These are phyloP conservation scores for Cercospora sp. DNA, from an alignment of 2,329 filamentous ascomycete species.

Conservation along the genomic window DNA sequence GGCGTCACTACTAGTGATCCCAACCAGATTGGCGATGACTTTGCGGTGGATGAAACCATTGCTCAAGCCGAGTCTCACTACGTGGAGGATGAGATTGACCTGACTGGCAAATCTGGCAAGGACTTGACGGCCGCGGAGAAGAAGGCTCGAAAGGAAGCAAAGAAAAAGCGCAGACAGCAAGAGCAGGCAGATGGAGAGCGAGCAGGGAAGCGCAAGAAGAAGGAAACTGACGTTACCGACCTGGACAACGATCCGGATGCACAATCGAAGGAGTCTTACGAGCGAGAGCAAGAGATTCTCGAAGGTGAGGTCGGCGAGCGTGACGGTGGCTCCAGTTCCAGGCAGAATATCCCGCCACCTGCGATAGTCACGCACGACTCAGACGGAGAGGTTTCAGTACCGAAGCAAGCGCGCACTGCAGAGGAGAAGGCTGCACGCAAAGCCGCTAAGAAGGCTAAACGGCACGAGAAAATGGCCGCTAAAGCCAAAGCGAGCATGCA, in stretches of 20 bases:
- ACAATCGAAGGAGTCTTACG: slow-evolving; percentile 48
- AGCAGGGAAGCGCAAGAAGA: slow-evolving; percentile 21
- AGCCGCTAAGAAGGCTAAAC: slow-evolving; percentile 57
- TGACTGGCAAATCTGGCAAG: slow-evolving; percentile 14
- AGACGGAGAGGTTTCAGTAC: slow-evolving; percentile 24
- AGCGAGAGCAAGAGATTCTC: slow-evolving; percentile 42
- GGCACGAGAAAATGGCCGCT: slow-evolving; percentile 45
- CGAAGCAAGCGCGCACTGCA: slow-evolving; percentile 26
- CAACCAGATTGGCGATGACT: slow-evolving; percentile 23
- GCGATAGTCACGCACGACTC: slow-evolving; percentile 30
- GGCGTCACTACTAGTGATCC: slow-evolving; percentile 12
- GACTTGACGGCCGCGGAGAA: slow-evolving; percentile 17
- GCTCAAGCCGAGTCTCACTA: slow-evolving; percentile 8
- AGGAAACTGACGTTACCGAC: slow-evolving; percentile 22
- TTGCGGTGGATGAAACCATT: slow-evolving; percentile 28
- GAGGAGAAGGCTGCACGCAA: slow-evolving; percentile 56
- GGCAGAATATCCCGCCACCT: slow-evolving; percentile 38
- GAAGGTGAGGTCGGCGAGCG: slow-evolving; percentile 45
- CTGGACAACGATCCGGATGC: slow-evolving; percentile 32
- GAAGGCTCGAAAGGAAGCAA: slow-evolving; percentile 18
- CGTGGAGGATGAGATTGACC: slow-evolving; percentile 15
- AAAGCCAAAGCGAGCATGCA: neutral
- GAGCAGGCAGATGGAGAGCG: slow-evolving; percentile 24
- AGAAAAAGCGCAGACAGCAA: slow-evolving; percentile 19
- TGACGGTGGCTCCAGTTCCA: slow-evolving; percentile 31